These are phyloP conservation scores for Phytophthora pistaciae DNA, from an alignment of 352 stramenopile genomes.

Conservation along the genomic window DNA sequence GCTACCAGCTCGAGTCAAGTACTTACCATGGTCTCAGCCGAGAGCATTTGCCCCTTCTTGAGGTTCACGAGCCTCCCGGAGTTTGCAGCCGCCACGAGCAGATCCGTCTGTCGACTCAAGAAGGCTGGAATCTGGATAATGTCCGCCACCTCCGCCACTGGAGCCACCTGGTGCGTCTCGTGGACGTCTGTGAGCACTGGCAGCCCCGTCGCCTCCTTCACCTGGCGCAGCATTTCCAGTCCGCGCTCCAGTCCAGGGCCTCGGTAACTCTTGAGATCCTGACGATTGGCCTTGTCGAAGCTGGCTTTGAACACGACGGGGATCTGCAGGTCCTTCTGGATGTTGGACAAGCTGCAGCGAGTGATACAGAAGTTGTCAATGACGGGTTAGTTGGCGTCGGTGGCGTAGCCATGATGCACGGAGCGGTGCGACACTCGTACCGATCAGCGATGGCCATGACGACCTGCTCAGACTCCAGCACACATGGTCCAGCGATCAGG, in stretches of 20 bases:
- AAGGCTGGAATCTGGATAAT: slow-evolving; percentile 92
- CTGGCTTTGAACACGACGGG: slow-evolving; percentile 91
- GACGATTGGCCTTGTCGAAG: slow-evolving; percentile 92
- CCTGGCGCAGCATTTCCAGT: slow-evolving; percentile 76
- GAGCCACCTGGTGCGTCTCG: slow-evolving; percentile 81
- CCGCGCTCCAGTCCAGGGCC: slow-evolving; percentile 77
- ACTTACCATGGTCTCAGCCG: slow-evolving; percentile 80
- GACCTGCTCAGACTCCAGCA: slow-evolving; percentile 77
- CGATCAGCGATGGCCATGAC: slow-evolving; percentile 77
- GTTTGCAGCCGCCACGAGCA: slow-evolving; percentile 79
- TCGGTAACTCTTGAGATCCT: slow-evolving; percentile 82
- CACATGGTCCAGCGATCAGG: slow-evolving; percentile 85
- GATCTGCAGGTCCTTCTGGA: slow-evolving; percentile 71
- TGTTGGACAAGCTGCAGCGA: slow-evolving; percentile 51
- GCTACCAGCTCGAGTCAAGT: background rate
- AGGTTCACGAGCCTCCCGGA: slow-evolving; percentile 87
- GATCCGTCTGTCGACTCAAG: slow-evolving; percentile 89
- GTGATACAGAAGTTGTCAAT: background rate
- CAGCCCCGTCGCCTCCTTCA: slow-evolving; percentile 77
- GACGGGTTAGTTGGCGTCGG: background rate
- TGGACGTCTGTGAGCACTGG: slow-evolving; percentile 89
- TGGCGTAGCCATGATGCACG: slow-evolving; percentile 2
- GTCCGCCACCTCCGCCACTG: slow-evolving; percentile 76
- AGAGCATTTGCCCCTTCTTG: slow-evolving; percentile 92
- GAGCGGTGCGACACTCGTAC: slow-evolving; percentile 27